Base-by-base conservation (phyloP, 495 filamentous ascomycete genomes). In the Penicillium egyptiacum region DNA sequence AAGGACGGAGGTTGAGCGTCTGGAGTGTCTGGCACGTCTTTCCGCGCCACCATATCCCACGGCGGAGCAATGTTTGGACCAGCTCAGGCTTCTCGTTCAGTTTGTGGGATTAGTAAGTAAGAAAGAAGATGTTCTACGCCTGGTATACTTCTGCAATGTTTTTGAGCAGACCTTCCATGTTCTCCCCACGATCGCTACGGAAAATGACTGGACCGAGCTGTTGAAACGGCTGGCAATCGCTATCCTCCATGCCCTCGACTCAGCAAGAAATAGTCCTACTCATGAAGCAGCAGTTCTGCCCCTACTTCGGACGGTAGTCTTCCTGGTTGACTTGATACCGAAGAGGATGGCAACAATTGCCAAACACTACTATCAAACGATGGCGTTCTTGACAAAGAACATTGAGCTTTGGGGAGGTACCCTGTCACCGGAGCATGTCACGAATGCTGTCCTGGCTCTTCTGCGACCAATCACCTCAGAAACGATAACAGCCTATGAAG, bases 401-500 rank as follows among this genome's bases (percentile, higher is more conserved):
- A 46, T 69, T 26, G 65, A 66, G 10, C 40, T 17, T 43, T 58
- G 64, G 53, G 64, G 31, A 45, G 54, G 35, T 6, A 41, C 63
- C 33, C 65, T 61, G 20, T 61, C 72, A n/a, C 59, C 53, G 11
- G 56, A 66, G 5, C 52, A 63, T 19, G 54, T 78, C 5, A 50
- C 67, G 64, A 50, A 75, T 31, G 68, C 70, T 57, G 69, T 82
- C 5, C 55, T 85, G 26, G 72, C 75, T 23, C 73, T 86, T 40
- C 61, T 87, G 10, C 66, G 72, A 45, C 74, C 75, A 1, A 75
- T 79, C 17, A 80, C 69, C 5, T 72, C 73, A 2, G 72, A 78
- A 58, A 81, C 77, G 0, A 70, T 75, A 25, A 70, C 68, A 14
- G 77, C 78, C 2, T 88, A 88, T 58, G 77, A 81, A 62, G 79